Evolutionary conservation across 257 asterid genomes (phyloP).

Genomic region (Solanum dulcamara): DNA sequence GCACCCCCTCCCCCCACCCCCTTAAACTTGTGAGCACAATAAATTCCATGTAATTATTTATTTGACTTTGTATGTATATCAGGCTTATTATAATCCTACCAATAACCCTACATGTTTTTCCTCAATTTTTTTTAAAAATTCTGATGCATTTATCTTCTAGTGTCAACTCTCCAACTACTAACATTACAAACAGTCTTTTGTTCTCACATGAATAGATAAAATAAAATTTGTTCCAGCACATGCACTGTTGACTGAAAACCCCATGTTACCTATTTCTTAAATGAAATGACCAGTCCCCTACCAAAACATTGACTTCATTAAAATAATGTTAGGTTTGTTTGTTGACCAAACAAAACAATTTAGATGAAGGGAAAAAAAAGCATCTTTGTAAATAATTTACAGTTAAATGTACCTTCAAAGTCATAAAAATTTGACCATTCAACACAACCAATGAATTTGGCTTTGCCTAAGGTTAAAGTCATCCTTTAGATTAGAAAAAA

Average conservation of each 20-base stretch:
- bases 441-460: not conserved
- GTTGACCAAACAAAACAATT: slow-evolving; percentile 32
- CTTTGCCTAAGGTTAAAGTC: not conserved
- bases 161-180: not conserved
- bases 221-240: slow-evolving; percentile 37
- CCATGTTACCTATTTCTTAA: slow-evolving; percentile 42
- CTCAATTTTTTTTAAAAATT: not conserved
- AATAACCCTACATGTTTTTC: not conserved
- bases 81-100: not conserved
- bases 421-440: not conserved
- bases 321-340: slow-evolving; percentile 23
- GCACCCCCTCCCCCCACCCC: not conserved
- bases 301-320: slow-evolving; percentile 30
- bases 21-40: not conserved
- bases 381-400: not conserved
- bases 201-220: slow-evolving; percentile 14
- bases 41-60: not conserved
- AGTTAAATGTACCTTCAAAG: not conserved
- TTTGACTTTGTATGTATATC: not conserved
- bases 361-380: not conserved
- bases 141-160: not conserved
- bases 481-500: not conserved
- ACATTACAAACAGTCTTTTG: not conserved
- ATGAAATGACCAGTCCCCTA: slow-evolving; percentile 31
- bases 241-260: slow-evolving; percentile 48